Conservation (phyloP, 2,329 filamentous ascomycete species). For the Penicillium sp. region DNA sequence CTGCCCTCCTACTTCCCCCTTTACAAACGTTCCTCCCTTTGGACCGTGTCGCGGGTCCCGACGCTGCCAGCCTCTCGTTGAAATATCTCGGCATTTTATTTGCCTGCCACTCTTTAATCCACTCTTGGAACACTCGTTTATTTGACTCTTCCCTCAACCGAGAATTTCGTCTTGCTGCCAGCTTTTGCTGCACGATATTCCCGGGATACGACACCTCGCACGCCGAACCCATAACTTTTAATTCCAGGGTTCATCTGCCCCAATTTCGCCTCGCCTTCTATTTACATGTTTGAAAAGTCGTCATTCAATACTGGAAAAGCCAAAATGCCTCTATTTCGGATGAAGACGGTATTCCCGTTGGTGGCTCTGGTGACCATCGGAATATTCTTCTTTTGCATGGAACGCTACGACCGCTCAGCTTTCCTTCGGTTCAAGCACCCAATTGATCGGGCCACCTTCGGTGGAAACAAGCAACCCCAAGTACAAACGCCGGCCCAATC, state of each 20-base stretch:
- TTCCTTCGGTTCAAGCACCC: slow-evolving; percentile 38
- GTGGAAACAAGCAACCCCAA: slow-evolving; percentile 14
- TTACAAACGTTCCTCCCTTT: slow-evolving; percentile 3
- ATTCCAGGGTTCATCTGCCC: slow-evolving; percentile 1
- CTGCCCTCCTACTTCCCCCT: slow-evolving; percentile 1
- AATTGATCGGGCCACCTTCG: slow-evolving; percentile 27
- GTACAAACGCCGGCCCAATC: slow-evolving; percentile 11
- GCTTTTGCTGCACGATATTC: slow-evolving; percentile 10
- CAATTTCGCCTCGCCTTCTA: slow-evolving; percentile 2
- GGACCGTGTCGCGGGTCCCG: slow-evolving; percentile 33
- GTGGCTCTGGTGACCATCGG: slow-evolving; percentile 38
- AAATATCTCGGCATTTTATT: slow-evolving; percentile 20
- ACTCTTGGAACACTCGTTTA: slow-evolving; percentile 13
- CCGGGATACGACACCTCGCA: slow-evolving; percentile 7
- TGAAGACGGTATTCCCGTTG: slow-evolving; percentile 40
- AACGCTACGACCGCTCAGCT: slow-evolving; percentile 39
- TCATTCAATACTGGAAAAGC: slow-evolving; percentile 20
- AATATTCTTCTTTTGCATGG: slow-evolving; percentile 42
- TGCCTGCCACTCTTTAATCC: slow-evolving; percentile 25
- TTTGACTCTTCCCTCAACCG: not conserved
- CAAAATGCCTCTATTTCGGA: slow-evolving; percentile 41
- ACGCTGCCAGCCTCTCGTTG: slow-evolving; percentile 39
- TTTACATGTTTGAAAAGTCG: slow-evolving; percentile 34
- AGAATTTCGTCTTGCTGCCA: slow-evolving; percentile 5
- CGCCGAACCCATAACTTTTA: slow-evolving; percentile 6